Evolutionary conservation across 148 eudicot genomes (phyloP), one percentile per base, ranked within the genome.

Genomic region (Polygonum aviculare): DNA sequence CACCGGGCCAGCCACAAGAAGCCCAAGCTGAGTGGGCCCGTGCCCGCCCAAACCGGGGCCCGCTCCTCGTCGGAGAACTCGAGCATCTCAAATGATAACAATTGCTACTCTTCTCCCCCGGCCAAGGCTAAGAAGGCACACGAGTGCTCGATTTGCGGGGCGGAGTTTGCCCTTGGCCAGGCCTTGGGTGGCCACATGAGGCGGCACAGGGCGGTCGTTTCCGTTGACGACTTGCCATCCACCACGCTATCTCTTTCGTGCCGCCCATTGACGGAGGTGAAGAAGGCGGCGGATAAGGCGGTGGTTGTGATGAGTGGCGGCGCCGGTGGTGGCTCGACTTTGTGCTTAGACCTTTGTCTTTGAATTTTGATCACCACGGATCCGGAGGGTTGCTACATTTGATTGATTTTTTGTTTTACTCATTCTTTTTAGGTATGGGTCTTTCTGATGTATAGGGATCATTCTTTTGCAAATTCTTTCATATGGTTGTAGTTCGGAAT

Each of bases 1-100:
- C 90, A 87, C 78, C 70, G 88, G n/a, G 88, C 90, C 7, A 88
- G 91, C 77, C 91, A 88, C 86, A 88, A 88, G 80, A 83, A 82
- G 79, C 82, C 81, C 44, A 77, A 63, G 79, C 5, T n/a, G 4
- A 7, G 39, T 38, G 35, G 77, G 26, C 26, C 55, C 31, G 1
- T 26, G 26, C 26, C 47, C 47, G 10, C 47, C 47, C 47, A 44
- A 44, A 44, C 7, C 9, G 47, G 47, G 60, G 60, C 33, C 72
- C 55, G 22, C 77, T 67, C 72, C 2, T 67, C 72, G 7, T 54
- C 60, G 11, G 72, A 67, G 16, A 31, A 33, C 7, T 31, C 44
- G 7, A 67, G 40, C 72, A 54, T 54, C 26, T 54, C 60, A 10
- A n/a, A 67, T n/a, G 60, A 54, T n/a, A 54, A 54, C 7, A n/a